Conservation (phyloP, 345 rosid genomes). For the Populus ilicifolia region DNA sequence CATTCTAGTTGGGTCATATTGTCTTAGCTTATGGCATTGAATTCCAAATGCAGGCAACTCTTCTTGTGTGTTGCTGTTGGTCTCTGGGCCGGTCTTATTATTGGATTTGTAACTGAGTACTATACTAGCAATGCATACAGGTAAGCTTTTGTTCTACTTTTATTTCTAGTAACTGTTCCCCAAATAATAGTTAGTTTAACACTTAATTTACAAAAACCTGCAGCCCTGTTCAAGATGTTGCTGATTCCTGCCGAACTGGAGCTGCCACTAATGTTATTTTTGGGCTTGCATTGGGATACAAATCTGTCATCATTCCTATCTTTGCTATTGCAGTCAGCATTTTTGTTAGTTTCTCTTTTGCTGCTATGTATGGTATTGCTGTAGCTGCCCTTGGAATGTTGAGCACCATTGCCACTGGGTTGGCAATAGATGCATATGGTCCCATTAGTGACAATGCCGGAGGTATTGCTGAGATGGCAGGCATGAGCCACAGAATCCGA, state of each 20-base stretch:
- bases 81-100: constrained; percentile 78
- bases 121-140: constrained; percentile 77
- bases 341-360: constrained; percentile 71
- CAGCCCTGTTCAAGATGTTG: constrained; percentile 99
- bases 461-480: constrained; percentile 88
- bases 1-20: background rate
- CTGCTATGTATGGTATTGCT: constrained; percentile 78
- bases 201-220: background rate
- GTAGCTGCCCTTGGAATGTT: constrained; percentile 84
- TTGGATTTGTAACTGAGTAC: constrained; percentile 72
- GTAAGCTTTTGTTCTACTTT: constrained; percentile 13
- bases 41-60: constrained; percentile 54
- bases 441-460: constrained; percentile 87
- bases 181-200: background rate
- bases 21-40: background rate
- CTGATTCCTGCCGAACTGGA: constrained; percentile 91
- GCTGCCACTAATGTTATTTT: constrained; percentile 80
- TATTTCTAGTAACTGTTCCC: background rate
- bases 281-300: constrained; percentile 77
- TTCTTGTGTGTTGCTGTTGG: constrained; percentile 72
- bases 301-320: constrained; percentile 69
- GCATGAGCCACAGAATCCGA: constrained; percentile 75
- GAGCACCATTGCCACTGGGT: constrained; percentile 78
- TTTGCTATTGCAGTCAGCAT: constrained; percentile 67
- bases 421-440: constrained; percentile 83